Evolutionary conservation across 495 filamentous ascomycete genomes (phyloP), one percentile per base, ranked within the genome.

Genomic region (Aspergillus avenaceus): DNA sequence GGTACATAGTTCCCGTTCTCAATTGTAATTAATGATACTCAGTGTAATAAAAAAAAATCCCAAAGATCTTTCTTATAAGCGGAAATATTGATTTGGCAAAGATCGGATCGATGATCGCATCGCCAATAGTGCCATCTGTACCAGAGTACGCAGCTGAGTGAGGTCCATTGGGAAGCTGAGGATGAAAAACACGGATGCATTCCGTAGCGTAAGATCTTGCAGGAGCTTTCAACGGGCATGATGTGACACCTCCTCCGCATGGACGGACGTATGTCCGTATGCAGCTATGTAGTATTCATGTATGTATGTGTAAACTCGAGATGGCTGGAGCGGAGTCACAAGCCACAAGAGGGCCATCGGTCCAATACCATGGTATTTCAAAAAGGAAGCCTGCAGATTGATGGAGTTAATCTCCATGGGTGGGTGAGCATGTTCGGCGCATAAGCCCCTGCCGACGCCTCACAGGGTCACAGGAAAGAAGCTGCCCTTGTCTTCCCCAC

Each of bases 71-170:
- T n/a, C n/a, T n/a, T n/a, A n/a, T n/a, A n/a, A n/a, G n/a, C n/a
- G n/a, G n/a, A n/a, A n/a, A n/a, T n/a, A n/a, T n/a, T 13, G 32
- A 40, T 14, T 28, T 23, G 47, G 52, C 37, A 46, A 45, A 50
- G 52, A 55, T 55, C 44, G 49, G 18, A 56, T 23, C 22, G 45
- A 31, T 52, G 54, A 56, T 56, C 54, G 32, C 29, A 45, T 31
- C 34, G 42, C 31, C 23, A 37, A 52, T 53, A 53, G 52, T 45
- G 52, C 32, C 47, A 55, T 50, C 52, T 45, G 34, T 25, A 27
- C 21, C 23, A 45, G 28, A 34, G 27, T 28, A 50, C 36, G 21
- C 8, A 43, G 19, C 22, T 5, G 16, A 21, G 14, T 23, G 1
- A 3, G 41, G 29, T 18, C 45, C 41, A 46, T 23, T 55, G 24